Evolutionary conservation across 139 green algal species (phyloP).

Genomic region (Chlorella sp.): DNA sequence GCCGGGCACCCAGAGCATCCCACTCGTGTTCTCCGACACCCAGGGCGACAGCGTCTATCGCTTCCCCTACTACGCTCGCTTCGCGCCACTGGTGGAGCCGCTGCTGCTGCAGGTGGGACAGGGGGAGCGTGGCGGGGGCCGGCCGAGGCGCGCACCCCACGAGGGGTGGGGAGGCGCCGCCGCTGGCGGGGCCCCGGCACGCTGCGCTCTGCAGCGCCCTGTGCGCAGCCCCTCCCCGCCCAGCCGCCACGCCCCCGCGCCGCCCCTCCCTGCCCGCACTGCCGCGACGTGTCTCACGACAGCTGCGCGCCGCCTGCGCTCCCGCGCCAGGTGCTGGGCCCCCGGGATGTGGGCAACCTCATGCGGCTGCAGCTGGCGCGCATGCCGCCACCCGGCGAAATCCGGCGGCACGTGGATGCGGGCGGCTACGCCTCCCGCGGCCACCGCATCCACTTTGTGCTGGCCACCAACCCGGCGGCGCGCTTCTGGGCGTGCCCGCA

Average conservation of each 20-base stretch:
- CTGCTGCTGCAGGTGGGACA: constrained; percentile 67
- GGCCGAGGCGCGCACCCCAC: too few species aligned
- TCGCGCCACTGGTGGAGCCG: constrained; percentile 52
- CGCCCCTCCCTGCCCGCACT: not conserved
- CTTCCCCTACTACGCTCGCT: constrained; percentile 70
- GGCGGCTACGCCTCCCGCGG: constrained; percentile 58
- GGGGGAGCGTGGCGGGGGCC: too few species aligned
- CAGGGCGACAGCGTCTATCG: constrained; percentile 52
- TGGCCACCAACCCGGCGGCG: constrained; percentile 12
- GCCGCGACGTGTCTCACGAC: too few species aligned
- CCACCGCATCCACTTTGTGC: constrained; percentile 68
- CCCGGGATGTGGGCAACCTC: constrained; percentile 54
- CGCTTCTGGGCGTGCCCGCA: too few species aligned
- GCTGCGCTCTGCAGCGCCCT: too few species aligned
- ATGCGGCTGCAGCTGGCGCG: constrained; percentile 71
- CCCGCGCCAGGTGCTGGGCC: constrained; percentile 53
- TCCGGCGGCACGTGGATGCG: constrained; percentile 60
- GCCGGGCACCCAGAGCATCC: constrained; percentile 51
- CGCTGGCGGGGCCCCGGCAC: too few species aligned
- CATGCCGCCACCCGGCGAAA: constrained; percentile 53
- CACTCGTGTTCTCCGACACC: constrained; percentile 67
- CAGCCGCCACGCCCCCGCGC: not conserved
- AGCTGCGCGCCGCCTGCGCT: too few species aligned
- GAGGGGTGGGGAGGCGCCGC: too few species aligned
- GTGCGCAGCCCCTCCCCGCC: not conserved